Conservation (phyloP, 352 stramenopile species). For the Globisporangium orthogonon region DNA sequence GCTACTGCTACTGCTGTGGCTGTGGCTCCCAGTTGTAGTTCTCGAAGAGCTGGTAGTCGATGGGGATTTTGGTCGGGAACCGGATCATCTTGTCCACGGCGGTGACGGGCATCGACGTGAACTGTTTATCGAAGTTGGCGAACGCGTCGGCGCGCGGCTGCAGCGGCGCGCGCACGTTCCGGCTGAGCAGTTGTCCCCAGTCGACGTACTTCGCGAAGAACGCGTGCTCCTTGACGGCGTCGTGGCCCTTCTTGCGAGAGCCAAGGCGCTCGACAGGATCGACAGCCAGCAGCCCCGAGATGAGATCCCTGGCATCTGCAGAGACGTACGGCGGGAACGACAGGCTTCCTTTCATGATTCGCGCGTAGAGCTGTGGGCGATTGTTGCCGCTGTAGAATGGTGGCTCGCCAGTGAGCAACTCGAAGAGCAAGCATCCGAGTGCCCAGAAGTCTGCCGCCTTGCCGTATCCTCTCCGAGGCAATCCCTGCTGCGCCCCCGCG, state of each 20-base stretch:
- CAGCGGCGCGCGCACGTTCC: constrained; percentile 47
- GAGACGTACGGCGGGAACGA: constrained; percentile 51
- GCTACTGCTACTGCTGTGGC: constrained; percentile 6
- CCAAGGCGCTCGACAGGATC: constrained; percentile 60
- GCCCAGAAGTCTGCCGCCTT: constrained; percentile 89
- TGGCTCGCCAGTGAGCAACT: constrained; percentile 85
- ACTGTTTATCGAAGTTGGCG: constrained; percentile 83
- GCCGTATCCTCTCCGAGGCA: constrained; percentile 53
- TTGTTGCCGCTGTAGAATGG: constrained; percentile 80
- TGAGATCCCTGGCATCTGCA: constrained; percentile 39
- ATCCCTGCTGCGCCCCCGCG: not conserved
- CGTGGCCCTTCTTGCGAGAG: constrained; percentile 23
- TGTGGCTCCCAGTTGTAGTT: constrained; percentile 81
- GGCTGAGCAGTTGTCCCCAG: constrained; percentile 43
- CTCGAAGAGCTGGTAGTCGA: constrained; percentile 83
- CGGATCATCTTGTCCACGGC: constrained; percentile 67
- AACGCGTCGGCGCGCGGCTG: constrained; percentile 61
- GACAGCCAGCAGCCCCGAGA: constrained; percentile 37
- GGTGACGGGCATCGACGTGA: constrained; percentile 75
- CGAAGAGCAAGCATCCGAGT: constrained; percentile 81
- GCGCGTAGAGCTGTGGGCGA: constrained; percentile 47
- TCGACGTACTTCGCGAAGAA: constrained; percentile 71
- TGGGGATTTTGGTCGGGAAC: constrained; percentile 68
- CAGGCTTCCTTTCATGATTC: constrained; percentile 42
- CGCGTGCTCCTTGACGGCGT: constrained; percentile 50